Conservation (phyloP, 805 yeast species). For the Yamadazyma scolyti region DNA sequence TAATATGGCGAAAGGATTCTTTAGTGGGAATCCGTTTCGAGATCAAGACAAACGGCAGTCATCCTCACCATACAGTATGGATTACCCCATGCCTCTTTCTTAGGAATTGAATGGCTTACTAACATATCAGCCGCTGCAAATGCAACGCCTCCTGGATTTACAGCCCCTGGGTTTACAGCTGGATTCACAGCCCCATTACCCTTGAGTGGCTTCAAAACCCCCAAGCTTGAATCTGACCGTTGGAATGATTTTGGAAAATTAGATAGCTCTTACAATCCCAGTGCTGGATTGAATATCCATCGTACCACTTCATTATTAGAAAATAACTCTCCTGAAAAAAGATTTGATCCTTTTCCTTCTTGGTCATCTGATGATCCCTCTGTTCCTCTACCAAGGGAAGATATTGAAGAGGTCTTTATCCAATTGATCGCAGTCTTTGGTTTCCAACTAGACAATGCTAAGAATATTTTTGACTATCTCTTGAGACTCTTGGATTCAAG, state of each 20-base stretch:
- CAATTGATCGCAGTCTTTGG: constrained; percentile 57
- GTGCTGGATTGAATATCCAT: not conserved
- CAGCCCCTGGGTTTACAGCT: too few species aligned
- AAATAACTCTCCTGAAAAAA: constrained; percentile 6
- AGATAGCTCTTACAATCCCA: too few species aligned
- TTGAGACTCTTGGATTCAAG: constrained; percentile 64
- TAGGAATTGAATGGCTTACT: too few species aligned
- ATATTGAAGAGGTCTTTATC: constrained; percentile 55
- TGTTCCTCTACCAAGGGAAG: constrained; percentile 48
- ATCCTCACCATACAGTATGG: not conserved
- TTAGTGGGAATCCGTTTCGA: constrained; percentile 2
- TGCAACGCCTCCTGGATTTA: too few species aligned
- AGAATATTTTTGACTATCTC: constrained; percentile 64
- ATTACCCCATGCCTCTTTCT: not conserved
- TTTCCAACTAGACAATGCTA: constrained; percentile 62
- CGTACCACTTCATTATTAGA: not conserved
- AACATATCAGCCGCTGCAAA: too few species aligned
- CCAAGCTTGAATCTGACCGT: constrained; percentile 19
- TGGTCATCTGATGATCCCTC: constrained; percentile 40
- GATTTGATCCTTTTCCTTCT: constrained; percentile 51
- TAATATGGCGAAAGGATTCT: constrained; percentile 3
- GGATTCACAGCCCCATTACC: constrained; percentile 13
- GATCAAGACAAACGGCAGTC: not conserved
- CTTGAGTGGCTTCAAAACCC: constrained; percentile 42
- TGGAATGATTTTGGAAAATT: constrained; percentile 43